Percentiles rank a stretch among this genome's conserved stretches.
These are phyloP conservation scores for Ascochyta rabiei DNA, from an alignment of 2,329 filamentous ascomycete species.

Conservation along the genomic window DNA sequence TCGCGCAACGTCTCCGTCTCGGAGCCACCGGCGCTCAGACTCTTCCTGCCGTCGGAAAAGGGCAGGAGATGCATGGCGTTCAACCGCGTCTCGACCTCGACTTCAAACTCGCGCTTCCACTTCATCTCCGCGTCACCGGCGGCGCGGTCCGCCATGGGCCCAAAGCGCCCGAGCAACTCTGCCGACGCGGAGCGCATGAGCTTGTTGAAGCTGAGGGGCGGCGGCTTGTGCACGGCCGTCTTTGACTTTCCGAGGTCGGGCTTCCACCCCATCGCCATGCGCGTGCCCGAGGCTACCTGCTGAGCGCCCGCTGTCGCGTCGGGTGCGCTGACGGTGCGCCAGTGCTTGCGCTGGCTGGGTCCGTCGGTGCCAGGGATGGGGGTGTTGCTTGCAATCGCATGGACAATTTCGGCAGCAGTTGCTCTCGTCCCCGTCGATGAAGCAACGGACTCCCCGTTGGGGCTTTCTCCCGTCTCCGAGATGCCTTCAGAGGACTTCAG, in stretches of 20 bases:
- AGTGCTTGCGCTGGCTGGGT: constrained; percentile 9
- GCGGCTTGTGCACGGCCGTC: not conserved
- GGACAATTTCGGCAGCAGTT: constrained; percentile 26
- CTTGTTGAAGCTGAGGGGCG: not conserved
- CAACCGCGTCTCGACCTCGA: constrained; percentile 18
- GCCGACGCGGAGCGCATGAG: constrained; percentile 18
- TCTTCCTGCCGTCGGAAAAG: constrained; percentile 2
- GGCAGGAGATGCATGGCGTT: constrained; percentile 12
- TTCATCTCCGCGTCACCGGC: constrained; percentile 4
- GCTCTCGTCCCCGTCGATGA: constrained; percentile 20
- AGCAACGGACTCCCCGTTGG: constrained; percentile 9
- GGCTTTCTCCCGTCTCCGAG: constrained; percentile 4
- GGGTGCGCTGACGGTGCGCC: constrained; percentile 23
- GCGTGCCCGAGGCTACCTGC: not conserved
- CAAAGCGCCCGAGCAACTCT: constrained; percentile 21
- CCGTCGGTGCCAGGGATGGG: constrained; percentile 21
- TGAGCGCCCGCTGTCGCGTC: constrained; percentile 4
- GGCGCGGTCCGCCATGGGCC: constrained; percentile 14
- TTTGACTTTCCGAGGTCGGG: constrained; percentile 12
- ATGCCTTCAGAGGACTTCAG: constrained; percentile 8
- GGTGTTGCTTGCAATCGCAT: constrained; percentile 31
- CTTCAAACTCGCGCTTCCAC: constrained; percentile 20
- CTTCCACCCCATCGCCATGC: constrained; percentile 27
- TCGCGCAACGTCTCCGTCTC: constrained; percentile 7
- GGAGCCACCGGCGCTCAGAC: not conserved